Evolutionary conservation across 768 basidiomycete species (phyloP).

Genomic region (Gyrodon lividus): DNA sequence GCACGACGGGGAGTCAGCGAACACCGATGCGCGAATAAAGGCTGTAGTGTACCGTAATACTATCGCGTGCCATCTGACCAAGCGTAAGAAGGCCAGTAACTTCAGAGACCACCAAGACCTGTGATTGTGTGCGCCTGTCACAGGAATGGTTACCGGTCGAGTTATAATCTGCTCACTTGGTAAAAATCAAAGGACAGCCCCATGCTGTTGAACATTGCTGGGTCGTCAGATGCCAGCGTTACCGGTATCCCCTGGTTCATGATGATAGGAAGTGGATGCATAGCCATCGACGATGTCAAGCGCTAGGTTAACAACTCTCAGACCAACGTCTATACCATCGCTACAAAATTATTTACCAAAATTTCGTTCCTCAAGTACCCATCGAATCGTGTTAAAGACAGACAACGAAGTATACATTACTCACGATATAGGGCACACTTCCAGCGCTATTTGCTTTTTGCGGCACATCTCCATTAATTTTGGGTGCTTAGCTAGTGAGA

Average conservation of each 20-base stretch:
- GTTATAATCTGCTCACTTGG: slow-evolving; percentile 43
- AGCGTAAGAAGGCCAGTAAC: slow-evolving; percentile 59
- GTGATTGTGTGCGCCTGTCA: background rate
- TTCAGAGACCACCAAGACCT: slow-evolving; percentile 67
- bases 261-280: slow-evolving; percentile 66
- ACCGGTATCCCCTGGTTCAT: slow-evolving; percentile 71
- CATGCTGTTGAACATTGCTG: slow-evolving; percentile 70
- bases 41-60: slow-evolving; percentile 46
- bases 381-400: background rate
- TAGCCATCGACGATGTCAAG: slow-evolving; percentile 72
- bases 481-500: slow-evolving; percentile 48
- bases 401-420: slow-evolving; percentile 6
- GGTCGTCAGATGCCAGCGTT: slow-evolving; percentile 70
- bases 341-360: slow-evolving; percentile 40
- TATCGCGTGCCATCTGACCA: slow-evolving; percentile 58
- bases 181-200: slow-evolving; percentile 75
- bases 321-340: background rate
- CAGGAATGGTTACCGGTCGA: background rate
- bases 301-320: slow-evolving; percentile 39
- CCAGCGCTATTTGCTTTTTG: slow-evolving; percentile 40
- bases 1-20: slow-evolving; percentile 1
- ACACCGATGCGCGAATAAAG: background rate
- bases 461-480: slow-evolving; percentile 43
- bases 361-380: slow-evolving; percentile 57
- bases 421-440: slow-evolving; percentile 51